phyloP scores from a whole-genome alignment of 2,329 filamentous ascomycete species.

The Neofusicoccum sp. region DNA sequence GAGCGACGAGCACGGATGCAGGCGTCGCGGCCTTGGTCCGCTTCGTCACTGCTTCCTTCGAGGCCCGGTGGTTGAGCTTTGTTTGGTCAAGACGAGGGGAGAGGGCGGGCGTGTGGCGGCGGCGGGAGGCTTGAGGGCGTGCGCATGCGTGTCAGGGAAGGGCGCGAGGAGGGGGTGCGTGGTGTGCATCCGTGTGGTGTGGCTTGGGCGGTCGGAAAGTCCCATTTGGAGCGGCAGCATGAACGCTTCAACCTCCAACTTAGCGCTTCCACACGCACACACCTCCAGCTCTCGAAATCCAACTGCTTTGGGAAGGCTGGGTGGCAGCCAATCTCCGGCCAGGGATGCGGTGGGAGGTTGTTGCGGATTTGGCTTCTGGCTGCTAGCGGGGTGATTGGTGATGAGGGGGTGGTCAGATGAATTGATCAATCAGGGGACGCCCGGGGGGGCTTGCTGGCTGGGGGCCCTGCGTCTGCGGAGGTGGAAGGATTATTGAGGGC shows the following conservation, averaged over 20 bases:
- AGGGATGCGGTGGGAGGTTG: background rate
- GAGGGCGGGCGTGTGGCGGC: too few relatives aligned
- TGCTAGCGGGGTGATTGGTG: conserved; percentile 16
- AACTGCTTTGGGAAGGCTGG: background rate
- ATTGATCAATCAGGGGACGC: conserved; percentile 18
- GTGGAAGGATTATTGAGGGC: background rate
- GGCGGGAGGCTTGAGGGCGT: background rate
- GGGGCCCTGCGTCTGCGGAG: conserved; percentile 9
- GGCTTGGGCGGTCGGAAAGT: conserved; percentile 1
- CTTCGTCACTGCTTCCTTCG: too few relatives aligned
- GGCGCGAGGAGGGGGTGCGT: background rate
- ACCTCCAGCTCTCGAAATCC: conserved; percentile 12
- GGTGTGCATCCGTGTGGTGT: background rate
- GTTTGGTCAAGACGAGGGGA: too few relatives aligned
- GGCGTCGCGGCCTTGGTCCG: too few relatives aligned
- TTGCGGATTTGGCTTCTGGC: background rate
- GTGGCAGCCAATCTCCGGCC: conserved; percentile 8
- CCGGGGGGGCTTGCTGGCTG: background rate
- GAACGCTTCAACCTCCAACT: background rate
- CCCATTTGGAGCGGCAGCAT: background rate
- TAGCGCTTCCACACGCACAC: background rate
- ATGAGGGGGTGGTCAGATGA: conserved; percentile 15
- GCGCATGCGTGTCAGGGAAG: background rate
- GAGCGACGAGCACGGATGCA: too few relatives aligned
- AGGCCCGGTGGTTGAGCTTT: too few relatives aligned